A percentile compares a stretch with the other conserved stretches of the same genome.
Conservation (phyloP, 768 basidiomycete genomes). For the Podaxis sp. region DNA sequence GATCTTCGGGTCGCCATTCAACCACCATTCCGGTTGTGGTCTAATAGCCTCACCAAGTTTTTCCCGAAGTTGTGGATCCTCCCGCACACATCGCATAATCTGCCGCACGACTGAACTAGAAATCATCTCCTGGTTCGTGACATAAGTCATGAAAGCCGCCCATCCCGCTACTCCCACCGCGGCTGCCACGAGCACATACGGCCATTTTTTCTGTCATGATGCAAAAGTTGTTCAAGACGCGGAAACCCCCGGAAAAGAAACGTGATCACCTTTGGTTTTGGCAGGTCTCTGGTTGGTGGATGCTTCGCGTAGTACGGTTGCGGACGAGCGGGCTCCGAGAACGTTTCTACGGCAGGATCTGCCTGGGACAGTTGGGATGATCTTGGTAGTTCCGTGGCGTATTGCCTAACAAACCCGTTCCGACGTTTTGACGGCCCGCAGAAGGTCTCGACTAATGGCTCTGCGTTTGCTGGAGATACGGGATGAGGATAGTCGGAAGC, state of each 20-base stretch:
- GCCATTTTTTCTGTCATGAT: constrained; percentile 52
- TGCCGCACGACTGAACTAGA: constrained; percentile 73
- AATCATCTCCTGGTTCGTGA: constrained; percentile 76
- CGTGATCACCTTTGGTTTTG: constrained; percentile 31
- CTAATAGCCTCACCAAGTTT: constrained; percentile 66
- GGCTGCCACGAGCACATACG: constrained; percentile 48
- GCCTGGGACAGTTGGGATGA: constrained; percentile 15
- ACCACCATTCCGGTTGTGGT: constrained; percentile 67
- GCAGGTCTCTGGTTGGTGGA: constrained; percentile 32
- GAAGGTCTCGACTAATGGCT: constrained; percentile 9
- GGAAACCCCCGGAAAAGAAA: neutral
- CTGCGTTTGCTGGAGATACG: neutral
- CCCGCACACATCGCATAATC: constrained; percentile 59
- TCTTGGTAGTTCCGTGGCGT: constrained; percentile 5
- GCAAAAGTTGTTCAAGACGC: neutral
- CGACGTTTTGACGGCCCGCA: constrained; percentile 11
- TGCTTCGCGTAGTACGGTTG: constrained; percentile 18
- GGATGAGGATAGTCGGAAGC: neutral
- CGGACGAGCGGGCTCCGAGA: constrained; percentile 8
- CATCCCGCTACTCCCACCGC: constrained; percentile 59
- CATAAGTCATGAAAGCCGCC: constrained; percentile 67
- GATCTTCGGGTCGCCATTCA: constrained; percentile 76
- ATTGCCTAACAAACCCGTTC: constrained; percentile 15
- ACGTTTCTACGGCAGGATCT: constrained; percentile 25
- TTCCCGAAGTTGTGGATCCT: constrained; percentile 47